phyloP scores from a whole-genome alignment of 176 grass and related monocot genomes.

The Aegilops umbellulata region DNA sequence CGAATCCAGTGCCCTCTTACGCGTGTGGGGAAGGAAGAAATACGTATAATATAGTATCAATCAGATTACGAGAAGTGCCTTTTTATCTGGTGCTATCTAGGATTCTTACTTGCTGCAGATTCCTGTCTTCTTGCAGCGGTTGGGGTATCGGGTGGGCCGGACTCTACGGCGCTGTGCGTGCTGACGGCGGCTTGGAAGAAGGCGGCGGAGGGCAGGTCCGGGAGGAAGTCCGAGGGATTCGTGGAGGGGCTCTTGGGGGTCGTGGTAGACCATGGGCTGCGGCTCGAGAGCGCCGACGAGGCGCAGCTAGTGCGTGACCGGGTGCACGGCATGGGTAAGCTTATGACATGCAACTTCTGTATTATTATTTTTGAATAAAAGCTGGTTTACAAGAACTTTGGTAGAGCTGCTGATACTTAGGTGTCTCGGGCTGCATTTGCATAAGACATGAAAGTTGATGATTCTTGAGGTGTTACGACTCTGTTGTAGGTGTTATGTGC shows the following conservation, averaged over 20 bases:
- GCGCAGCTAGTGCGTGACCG: constrained; percentile 62
- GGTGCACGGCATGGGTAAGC: constrained; percentile 70
- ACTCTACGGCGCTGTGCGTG: constrained; percentile 87
- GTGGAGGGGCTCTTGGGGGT: constrained; percentile 80
- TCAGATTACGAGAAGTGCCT: neutral
- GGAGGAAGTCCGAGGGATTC: constrained; percentile 18
- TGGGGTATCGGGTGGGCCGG: constrained; percentile 88
- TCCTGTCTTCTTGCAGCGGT: constrained; percentile 40
- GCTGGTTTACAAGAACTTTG: neutral
- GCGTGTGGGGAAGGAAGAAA: neutral
- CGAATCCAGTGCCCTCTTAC: neutral
- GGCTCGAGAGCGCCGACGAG: constrained; percentile 74
- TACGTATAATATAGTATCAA: neutral
- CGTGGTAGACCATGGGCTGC: constrained; percentile 77
- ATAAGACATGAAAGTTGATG: neutral
- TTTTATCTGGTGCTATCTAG: neutral
- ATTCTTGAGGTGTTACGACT: constrained; percentile 1
- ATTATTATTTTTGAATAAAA: neutral
- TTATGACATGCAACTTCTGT: neutral
- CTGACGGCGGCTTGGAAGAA: constrained; percentile 75
- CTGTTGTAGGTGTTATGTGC: constrained; percentile 64
- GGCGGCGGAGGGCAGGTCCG: constrained; percentile 18
- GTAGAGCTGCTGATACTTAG: neutral
- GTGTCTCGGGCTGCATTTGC: neutral
- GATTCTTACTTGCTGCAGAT: neutral